Base-by-base conservation (phyloP, 2,329 filamentous ascomycete species). In the Neonectria coccinea region DNA sequence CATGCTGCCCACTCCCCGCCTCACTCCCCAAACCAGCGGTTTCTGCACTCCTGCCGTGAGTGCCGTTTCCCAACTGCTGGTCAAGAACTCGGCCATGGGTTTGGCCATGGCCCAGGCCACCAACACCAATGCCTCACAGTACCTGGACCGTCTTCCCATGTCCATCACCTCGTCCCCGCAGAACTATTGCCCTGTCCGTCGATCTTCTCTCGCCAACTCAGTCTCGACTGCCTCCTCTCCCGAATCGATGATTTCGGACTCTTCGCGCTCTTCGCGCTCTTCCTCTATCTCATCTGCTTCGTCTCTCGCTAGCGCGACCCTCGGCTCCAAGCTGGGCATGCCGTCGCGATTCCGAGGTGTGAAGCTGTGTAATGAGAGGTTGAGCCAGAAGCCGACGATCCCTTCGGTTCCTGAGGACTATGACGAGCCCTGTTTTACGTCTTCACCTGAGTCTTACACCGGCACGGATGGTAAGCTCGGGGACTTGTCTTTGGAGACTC, bases 211-310 rank as follows among this genome's bases (percentile, higher is more conserved):
- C 65, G 88, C 87, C 75, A 88, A 85, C 73, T 88, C 88, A 18
- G 80, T 88, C 70, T 90, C 88, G 27, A 86, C 86, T 31, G 84
- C 85, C 36, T 90, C 88, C 64, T 90, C 88, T 29, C 88, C 88
- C 67, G 88, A 90, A 74, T 90, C 88, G 59, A 90, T 90, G 88
- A 79, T 90, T 50, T 90, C 88, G 64, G 88, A 90, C 74, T 81
- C 82, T 62, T 89, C 85, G 63, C 84, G 84, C 66, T 83, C 87
- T 67, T 90, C 88, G 68, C 86, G 87, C 76, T 89, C 87, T 56
- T 89, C 88, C 75, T 90, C 88, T 18, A 87, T 89, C 78, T 89
- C 87, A 62, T 89, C 87, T 74, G 83, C 86, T 72, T 89, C 87
- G 70, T 88, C 86, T 64, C 79, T 86, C 79, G 84, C 80, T 77